Evolutionary conservation across 352 stramenopile species (phyloP).

Genomic region (Peronospora destructor): DNA sequence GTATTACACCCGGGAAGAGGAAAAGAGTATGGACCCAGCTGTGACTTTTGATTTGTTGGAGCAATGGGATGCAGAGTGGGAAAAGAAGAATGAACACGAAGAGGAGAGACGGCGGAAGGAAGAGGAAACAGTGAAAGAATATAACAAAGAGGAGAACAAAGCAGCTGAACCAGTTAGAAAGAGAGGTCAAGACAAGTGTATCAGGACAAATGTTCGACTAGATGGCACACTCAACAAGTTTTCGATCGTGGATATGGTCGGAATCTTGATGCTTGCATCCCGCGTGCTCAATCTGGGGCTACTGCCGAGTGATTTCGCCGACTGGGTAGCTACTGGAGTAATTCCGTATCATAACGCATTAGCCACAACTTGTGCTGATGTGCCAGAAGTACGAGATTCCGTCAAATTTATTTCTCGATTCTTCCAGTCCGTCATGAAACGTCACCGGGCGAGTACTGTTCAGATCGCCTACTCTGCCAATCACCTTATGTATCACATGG

Average conservation of each 20-base stretch:
- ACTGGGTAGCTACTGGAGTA: slow-evolving; percentile 53
- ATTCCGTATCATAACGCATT: slow-evolving; percentile 66
- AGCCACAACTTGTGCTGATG: slow-evolving; percentile 32
- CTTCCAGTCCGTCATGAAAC: slow-evolving; percentile 43
- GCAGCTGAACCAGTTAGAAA: background rate
- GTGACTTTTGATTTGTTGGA: slow-evolving; percentile 58
- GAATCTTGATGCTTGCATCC: slow-evolving; percentile 52
- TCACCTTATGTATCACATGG: slow-evolving; percentile 66
- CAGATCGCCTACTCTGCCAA: slow-evolving; percentile 45
- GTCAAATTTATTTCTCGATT: slow-evolving; percentile 50
- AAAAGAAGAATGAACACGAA: slow-evolving; percentile 25
- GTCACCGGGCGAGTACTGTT: slow-evolving; percentile 32
- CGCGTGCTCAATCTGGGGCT: slow-evolving; percentile 58
- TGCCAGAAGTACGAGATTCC: slow-evolving; percentile 35
- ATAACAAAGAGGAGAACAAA: background rate
- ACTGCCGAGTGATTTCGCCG: slow-evolving; percentile 51
- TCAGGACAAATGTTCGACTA: slow-evolving; percentile 7
- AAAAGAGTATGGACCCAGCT: slow-evolving; percentile 42
- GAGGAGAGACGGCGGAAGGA: slow-evolving; percentile 11
- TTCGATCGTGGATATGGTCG: slow-evolving; percentile 48
- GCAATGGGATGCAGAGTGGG: slow-evolving; percentile 55
- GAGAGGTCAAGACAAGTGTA: background rate
- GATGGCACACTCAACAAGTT: slow-evolving; percentile 39
- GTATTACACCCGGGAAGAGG: slow-evolving; percentile 16
- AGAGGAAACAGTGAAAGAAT: slow-evolving; percentile 5